Conservation (phyloP, 2,329 filamentous ascomycete genomes). For the Diaporthe helianthi region DNA sequence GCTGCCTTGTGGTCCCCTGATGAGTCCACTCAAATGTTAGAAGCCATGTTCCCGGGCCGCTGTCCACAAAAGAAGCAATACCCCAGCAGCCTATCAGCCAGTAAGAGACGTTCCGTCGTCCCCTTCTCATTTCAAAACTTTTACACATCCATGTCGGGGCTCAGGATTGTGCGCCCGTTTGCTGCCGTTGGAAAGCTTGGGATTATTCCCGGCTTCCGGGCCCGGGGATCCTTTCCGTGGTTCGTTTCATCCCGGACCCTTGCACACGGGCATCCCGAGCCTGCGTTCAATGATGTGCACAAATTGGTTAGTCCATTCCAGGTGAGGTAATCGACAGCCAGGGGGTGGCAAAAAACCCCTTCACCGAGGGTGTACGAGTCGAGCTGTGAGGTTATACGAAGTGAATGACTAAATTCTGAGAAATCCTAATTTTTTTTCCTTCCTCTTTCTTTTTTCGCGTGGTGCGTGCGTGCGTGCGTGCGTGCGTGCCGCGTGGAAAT, state of each 20-base stretch:
- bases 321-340: background rate
- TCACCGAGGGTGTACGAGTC: slow-evolving; percentile 17
- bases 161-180: slow-evolving; percentile 13
- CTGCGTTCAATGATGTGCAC: slow-evolving; percentile 3
- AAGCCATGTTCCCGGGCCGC: background rate
- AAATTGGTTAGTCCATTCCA: background rate
- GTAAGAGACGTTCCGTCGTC: background rate
- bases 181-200: background rate
- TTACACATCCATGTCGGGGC: slow-evolving; percentile 13
- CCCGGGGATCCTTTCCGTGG: slow-evolving; percentile 2
- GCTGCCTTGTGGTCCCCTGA: no score
- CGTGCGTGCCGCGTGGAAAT: slow-evolving; percentile 1
- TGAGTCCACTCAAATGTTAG: no score
- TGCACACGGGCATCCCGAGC: slow-evolving; percentile 11
- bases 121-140: slow-evolving; percentile 26
- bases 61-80: background rate
- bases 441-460: background rate
- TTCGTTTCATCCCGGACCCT: slow-evolving; percentile 13
- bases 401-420: slow-evolving; percentile 12
- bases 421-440: background rate
- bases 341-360: background rate
- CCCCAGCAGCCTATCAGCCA: background rate
- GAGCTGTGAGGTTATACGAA: background rate
- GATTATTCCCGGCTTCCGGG: slow-evolving; percentile 1
- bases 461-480: background rate